phyloP scores from a whole-genome alignment of 2,329 filamentous ascomycete genomes.

The Botrytis cinerea region DNA sequence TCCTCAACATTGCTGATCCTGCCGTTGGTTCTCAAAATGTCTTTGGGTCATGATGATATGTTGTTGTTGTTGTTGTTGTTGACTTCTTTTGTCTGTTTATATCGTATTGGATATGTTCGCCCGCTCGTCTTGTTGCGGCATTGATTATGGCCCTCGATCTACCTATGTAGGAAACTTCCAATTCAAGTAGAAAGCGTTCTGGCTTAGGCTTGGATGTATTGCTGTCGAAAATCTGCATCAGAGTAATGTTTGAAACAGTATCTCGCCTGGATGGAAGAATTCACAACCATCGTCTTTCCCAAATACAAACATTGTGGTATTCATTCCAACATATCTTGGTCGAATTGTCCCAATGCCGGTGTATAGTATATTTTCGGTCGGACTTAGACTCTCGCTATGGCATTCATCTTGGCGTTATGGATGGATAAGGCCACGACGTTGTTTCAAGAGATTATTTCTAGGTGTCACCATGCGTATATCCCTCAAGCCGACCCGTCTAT shows the following conservation, averaged over 20 bases:
- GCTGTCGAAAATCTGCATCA: neutral
- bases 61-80: too few relatives aligned
- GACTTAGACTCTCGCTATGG: conserved; percentile 1
- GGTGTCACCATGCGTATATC: neutral
- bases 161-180: neutral
- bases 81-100: neutral
- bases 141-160: neutral
- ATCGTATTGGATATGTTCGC: neutral
- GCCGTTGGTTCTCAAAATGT: conserved; percentile 4
- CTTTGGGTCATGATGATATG: neutral
- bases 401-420: conserved; percentile 4
- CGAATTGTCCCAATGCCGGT: neutral
- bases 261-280: neutral
- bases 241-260: neutral
- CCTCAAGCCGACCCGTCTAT: neutral
- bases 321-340: neutral
- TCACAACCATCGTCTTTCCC: neutral
- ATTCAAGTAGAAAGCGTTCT: neutral
- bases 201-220: neutral
- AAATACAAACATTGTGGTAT: too few relatives aligned
- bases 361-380: neutral
- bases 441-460: neutral
- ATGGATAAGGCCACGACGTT: neutral
- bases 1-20: neutral
- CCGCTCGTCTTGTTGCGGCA: neutral